A percentile compares a stretch with the other conserved stretches of the same genome.
These are phyloP conservation scores for Aspergillus haitiensis DNA, from an alignment of 495 filamentous ascomycete species.

Conservation along the genomic window DNA sequence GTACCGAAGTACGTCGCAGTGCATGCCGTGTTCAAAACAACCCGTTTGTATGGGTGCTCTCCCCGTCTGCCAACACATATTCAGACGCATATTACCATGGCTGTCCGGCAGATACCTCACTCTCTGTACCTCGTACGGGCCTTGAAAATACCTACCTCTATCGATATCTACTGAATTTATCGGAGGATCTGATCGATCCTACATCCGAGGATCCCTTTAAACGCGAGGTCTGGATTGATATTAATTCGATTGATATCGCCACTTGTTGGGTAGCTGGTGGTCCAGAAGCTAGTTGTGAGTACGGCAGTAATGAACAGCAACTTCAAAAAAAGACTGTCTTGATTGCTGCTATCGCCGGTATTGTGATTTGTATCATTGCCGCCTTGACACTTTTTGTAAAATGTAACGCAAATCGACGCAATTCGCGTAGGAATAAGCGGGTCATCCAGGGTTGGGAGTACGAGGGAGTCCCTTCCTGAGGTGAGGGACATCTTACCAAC, in stretches of 20 bases:
- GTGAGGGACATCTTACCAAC: too few species aligned
- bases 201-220: slow-evolving; percentile 25
- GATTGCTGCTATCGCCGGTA: slow-evolving; percentile 59
- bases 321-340: slow-evolving; percentile 49
- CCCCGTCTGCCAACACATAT: slow-evolving; percentile 38
- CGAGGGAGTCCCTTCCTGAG: slow-evolving; percentile 61
- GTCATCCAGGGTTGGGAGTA: slow-evolving; percentile 62
- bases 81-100: slow-evolving; percentile 31
- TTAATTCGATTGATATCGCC: slow-evolving; percentile 55
- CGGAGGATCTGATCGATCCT: slow-evolving; percentile 28
- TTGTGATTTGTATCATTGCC: slow-evolving; percentile 59
- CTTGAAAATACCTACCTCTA: slow-evolving; percentile 62
- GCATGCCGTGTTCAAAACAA: slow-evolving; percentile 54
- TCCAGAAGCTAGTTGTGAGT: slow-evolving; percentile 54
- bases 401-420: slow-evolving; percentile 59
- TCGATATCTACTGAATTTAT: slow-evolving; percentile 30
- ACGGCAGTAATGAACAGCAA: slow-evolving; percentile 39
- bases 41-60: slow-evolving; percentile 59
- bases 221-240: slow-evolving; percentile 55
- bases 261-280: slow-evolving; percentile 61
- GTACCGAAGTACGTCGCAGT: slow-evolving; percentile 45
- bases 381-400: slow-evolving; percentile 64
- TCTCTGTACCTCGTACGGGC: slow-evolving; percentile 57
- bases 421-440: slow-evolving; percentile 50
- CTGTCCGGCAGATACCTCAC: slow-evolving; percentile 42